Base-by-base conservation (phyloP, 1,284 basidiomycete genomes). In the Melampsora americana region DNA sequence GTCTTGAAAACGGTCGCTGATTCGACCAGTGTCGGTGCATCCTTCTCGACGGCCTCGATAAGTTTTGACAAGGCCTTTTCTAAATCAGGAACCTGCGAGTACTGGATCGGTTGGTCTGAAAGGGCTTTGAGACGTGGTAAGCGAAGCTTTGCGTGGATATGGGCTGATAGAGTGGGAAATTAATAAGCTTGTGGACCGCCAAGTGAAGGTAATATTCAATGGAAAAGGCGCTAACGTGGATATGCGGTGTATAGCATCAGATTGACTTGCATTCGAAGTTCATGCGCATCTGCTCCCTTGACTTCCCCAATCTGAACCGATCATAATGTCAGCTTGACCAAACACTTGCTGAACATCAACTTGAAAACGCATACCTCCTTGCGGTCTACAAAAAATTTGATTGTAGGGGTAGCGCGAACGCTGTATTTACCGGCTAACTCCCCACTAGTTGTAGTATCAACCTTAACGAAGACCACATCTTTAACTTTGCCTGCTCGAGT, bases 361-460 rank as follows among this genome's bases (percentile, higher is more conserved):
- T 2, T 12, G 35, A 28, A 12, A 26, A 30, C 23, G 61, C 72
- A 50, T 26, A 79, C 70, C 69, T 77, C 59, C 39, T 80, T 73
- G 26, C 79, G 80, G 3, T 78, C 62, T 1, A 77, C 61, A 71
- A 81, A 83, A 30, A 82, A 79, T 35, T 79, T 79, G 77, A 84
- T 80, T 0, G 82, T 83, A 20, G 83, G 83, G 1, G 82, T 82
- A 16, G 81, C 83, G 2, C 77, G 59, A 18, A 83, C 79, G 48
- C 64, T 46, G 59, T 73, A 64, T 26, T 72, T 42, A 2, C 59
- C 53, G 1, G 80, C 80, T 9, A 80, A 69, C 20, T 80, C 79
- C 16, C 65, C 67, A 0, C 79, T 80, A 23, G 77, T 65, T 7
- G 77, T 77, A 30, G 80, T 81, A 53, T 83, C 82, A 65, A 82